Evolutionary conservation across 1,139 yeast species (phyloP), one percentile per base, ranked within the genome.

Genomic region (Pichia sp.): DNA sequence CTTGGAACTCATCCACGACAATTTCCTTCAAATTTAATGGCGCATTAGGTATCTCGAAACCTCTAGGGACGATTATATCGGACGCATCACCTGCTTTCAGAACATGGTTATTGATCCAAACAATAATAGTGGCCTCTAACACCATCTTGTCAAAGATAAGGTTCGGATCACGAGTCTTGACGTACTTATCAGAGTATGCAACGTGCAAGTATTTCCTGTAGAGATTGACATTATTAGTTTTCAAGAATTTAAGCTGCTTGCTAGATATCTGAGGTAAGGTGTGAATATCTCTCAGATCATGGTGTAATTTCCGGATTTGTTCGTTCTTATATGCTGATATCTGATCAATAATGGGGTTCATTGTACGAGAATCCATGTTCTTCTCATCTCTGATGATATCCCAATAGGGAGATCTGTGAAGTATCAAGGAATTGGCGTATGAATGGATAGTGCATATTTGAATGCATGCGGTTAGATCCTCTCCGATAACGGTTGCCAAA

Each of bases 1-100:
- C 94, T 53, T 83, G 93, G 50, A 77, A 78, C 55, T 83, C 94
- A 56, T 83, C 94, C 11, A 82, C 75, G 0, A 83, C 55, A 0
- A 81, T 35, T 25, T 41, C 35, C 24, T 44, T 44, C 10, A 29
- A 20, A 6, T 35, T 27, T 3, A 31, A 8, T 15, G 38, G 33
- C n/a, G 11, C 7, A 1, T 17, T n/a, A 6, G 40, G 37, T 12
- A 32, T 29, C n/a, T 29, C 24, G 5, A 26, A 16, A 5, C 15
- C 40, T 1, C 3, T 11, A 7, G 17, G 9, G 14, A 13, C 9
- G 5, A 25, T 11, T 5, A 14, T 9, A 9, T 25, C 18, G 16
- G 14, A 11, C 9, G 14, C 10, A 4, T 14, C 16, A 8, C 11
- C 17, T 14, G 6, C 16, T 2, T 2, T 18, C 16, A 25, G 16